These are phyloP conservation scores for Aspergillus mulundensis DNA, from an alignment of 495 filamentous ascomycete species.

Conservation along the genomic window DNA sequence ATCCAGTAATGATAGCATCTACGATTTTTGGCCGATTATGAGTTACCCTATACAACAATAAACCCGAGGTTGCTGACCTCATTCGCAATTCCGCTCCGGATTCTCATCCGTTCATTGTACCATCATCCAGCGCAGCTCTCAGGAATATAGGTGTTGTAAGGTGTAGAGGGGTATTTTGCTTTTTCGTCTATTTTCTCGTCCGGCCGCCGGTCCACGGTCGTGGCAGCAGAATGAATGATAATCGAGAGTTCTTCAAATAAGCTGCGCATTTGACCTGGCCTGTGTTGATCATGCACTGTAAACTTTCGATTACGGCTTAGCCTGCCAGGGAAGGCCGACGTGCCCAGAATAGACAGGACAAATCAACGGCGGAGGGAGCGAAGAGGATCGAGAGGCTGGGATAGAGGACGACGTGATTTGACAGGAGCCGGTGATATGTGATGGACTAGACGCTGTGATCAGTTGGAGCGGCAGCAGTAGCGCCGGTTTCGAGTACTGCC, in stretches of 20 bases:
- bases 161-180: background rate
- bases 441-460: conserved; percentile 12
- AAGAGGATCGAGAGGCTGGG: conserved; percentile 1
- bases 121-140: background rate
- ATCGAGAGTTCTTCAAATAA: background rate
- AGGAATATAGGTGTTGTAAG: background rate
- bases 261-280: conserved; percentile 3
- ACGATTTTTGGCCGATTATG: conserved; percentile 21
- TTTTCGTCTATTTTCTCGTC: background rate
- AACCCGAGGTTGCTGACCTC: conserved; percentile 8
- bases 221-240: background rate
- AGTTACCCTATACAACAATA: conserved; percentile 20
- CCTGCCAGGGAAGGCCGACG: background rate
- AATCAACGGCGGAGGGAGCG: conserved; percentile 9
- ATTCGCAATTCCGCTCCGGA: background rate
- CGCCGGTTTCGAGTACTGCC: conserved; percentile 10
- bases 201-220: no score
- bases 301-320: conserved; percentile 25
- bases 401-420: background rate
- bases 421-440: background rate
- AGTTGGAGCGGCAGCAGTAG: conserved; percentile 17
- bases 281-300: conserved; percentile 23
- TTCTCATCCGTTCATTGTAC: conserved; percentile 2
- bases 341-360: conserved; percentile 1
- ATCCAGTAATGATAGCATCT: conserved; percentile 31